Evolutionary conservation across 192 early-diverging fungal species (phyloP), one percentile per base, ranked within the genome.

Genomic region (Mortierella hygrophila): DNA sequence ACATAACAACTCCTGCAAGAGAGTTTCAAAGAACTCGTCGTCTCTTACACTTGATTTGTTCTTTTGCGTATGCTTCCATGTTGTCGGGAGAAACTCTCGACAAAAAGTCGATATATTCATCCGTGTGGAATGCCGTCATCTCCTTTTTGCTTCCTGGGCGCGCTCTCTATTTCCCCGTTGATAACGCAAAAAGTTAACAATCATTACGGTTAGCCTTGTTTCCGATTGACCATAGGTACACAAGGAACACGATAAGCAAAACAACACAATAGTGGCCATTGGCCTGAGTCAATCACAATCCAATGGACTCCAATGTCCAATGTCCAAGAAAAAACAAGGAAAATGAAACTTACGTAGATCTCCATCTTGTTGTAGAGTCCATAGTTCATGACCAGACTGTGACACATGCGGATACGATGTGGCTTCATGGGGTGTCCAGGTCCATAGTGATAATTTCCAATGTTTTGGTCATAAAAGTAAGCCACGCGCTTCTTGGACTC

Each of bases 341-440:
- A 40, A 40, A 40, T 40, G 77, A 38, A 49, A 57, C 84, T 85
- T 92, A 92, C 93, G 35, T 94, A 90, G 75, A 96, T 92, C 57
- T 93, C 91, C 96, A 99, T 97, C 70, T 98, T 95, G 81, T 97
- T 96, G 77, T 97, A 94, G 41, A 99, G 92, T 0, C 96, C 97
- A 85, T 99, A 99, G 57, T 95, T 95, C 69, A 97, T 90, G 38
- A 99, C 95, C 52, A 99, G 90, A 83, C 96, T 96, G 88, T 99
- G 97, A 1, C 96, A 95, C 92, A 99, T 95, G 68, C 96, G 95
- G 79, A 99, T 95, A 79, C 98, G 92, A 38, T 96, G 94, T n/a
- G 98, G 98, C 86, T 99, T 99, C 98, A 99, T 99, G 21, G 96
- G 96, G 85, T 99, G 98, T 49, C 96, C 96, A 83, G 90, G 88